phyloP scores from a whole-genome alignment of 2,329 filamentous ascomycete genomes.

The Sporothrix brunneoviolacea region DNA sequence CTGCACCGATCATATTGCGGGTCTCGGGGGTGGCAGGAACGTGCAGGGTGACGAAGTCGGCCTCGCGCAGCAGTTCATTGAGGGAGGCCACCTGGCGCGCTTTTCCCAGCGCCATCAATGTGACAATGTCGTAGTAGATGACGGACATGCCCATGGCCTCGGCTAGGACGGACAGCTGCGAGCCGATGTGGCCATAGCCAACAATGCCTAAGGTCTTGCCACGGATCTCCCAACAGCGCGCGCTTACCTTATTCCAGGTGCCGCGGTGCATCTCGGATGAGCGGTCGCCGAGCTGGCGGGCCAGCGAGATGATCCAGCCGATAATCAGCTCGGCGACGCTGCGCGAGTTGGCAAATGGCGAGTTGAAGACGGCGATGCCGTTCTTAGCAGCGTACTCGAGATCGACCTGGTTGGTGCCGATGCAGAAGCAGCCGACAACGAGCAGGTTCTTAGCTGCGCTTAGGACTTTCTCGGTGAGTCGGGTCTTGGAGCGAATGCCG shows the following conservation, averaged over 20 bases:
- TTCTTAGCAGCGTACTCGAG: slow-evolving; percentile 73
- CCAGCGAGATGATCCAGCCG: slow-evolving; percentile 83
- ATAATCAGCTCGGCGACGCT: slow-evolving; percentile 96
- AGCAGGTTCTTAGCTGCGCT: slow-evolving; percentile 88
- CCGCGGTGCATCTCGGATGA: slow-evolving; percentile 91
- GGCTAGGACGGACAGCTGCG: slow-evolving; percentile 88
- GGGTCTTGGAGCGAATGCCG: slow-evolving; percentile 96
- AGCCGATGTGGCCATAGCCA: slow-evolving; percentile 95
- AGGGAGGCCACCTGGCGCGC: slow-evolving; percentile 75
- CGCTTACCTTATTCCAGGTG: slow-evolving; percentile 96
- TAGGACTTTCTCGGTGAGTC: slow-evolving; percentile 78
- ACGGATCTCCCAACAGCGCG: slow-evolving; percentile 94
- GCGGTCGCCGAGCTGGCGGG: slow-evolving; percentile 86
- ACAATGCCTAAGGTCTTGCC: slow-evolving; percentile 96
- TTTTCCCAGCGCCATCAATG: slow-evolving; percentile 89
- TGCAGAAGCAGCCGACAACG: slow-evolving; percentile 97
- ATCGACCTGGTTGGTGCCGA: slow-evolving; percentile 94
- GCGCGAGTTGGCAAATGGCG: slow-evolving; percentile 94
- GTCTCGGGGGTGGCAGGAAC: slow-evolving; percentile 93
- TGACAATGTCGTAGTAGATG: slow-evolving; percentile 93
- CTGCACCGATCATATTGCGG: slow-evolving; percentile 77
- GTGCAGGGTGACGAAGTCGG: slow-evolving; percentile 92
- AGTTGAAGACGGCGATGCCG: slow-evolving; percentile 98
- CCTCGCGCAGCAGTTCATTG: slow-evolving; percentile 65
- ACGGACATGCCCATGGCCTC: slow-evolving; percentile 98